These are phyloP conservation scores for Rhypophila decipiens DNA, from an alignment of 495 filamentous ascomycete species.

Conservation along the genomic window DNA sequence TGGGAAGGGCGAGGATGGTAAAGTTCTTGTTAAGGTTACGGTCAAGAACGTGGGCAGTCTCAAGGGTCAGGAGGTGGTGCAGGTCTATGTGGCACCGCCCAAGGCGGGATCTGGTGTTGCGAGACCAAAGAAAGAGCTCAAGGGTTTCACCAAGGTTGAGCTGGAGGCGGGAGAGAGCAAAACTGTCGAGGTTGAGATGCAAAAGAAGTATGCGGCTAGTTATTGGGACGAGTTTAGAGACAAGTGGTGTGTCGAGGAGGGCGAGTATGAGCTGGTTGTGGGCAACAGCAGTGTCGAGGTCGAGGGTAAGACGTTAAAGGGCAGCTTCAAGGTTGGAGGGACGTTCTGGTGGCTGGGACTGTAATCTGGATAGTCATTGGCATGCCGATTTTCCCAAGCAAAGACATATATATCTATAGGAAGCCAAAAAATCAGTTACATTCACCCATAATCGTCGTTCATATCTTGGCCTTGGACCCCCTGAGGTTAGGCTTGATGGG, in stretches of 20 bases:
- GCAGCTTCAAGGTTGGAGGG: slow-evolving; percentile 45
- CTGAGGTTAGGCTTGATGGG: slow-evolving; percentile 31
- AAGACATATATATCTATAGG: too few species aligned
- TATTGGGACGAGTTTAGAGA: slow-evolving; percentile 66
- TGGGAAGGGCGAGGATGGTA: slow-evolving; percentile 2
- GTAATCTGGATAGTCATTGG: slow-evolving; percentile 4
- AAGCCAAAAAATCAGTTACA: too few species aligned
- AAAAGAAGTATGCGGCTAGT: slow-evolving; percentile 54
- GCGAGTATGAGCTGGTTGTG: slow-evolving; percentile 54
- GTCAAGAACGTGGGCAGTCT: slow-evolving; percentile 52
- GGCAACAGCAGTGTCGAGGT: slow-evolving; percentile 42
- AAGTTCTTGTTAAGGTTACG: slow-evolving; percentile 37
- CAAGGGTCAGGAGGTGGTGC: slow-evolving; percentile 63
- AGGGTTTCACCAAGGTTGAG: slow-evolving; percentile 66
- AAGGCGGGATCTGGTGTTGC: slow-evolving; percentile 6
- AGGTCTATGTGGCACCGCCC: slow-evolving; percentile 46
- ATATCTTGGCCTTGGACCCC: slow-evolving; percentile 33
- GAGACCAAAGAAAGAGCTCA: slow-evolving; percentile 56
- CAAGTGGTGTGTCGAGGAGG: slow-evolving; percentile 62
- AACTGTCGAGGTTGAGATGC: slow-evolving; percentile 49
- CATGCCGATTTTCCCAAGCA: not conserved
- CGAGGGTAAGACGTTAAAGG: slow-evolving; percentile 33
- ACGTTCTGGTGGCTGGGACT: slow-evolving; percentile 54
- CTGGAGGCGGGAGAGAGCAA: slow-evolving; percentile 57
- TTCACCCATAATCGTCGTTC: not conserved